Evolutionary conservation across 805 yeast species (phyloP), one percentile per base, ranked within the genome.

Genomic region (Nematodospora valgi): DNA sequence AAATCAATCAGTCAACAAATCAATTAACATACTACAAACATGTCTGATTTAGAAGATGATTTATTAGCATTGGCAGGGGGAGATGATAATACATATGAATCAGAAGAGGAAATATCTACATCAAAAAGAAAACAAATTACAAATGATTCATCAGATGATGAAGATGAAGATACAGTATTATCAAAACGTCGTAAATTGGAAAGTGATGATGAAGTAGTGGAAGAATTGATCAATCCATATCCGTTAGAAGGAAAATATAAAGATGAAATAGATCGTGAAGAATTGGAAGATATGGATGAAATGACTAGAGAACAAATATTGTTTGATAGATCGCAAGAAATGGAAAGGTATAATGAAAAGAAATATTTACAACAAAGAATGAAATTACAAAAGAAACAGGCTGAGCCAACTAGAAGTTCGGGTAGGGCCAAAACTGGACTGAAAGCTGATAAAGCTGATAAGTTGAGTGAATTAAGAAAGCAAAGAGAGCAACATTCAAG

Each of bases 31-130:
- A n/a, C n/a, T n/a, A n/a, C n/a, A n/a, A n/a, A n/a, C 9, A 85
- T 85, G 94, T 81, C 89, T 41, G 95, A 67, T 49, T 77, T 87
- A 54, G 97, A 89, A 57, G 98, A 91, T 58, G 98, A 93, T 74
- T 75, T 93, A 65, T 76, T 91, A 55, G 98, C 96, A 14, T 76
- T 93, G 51, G 98, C 98, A 34, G 98, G 94, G 41, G 54, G 56
- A 16, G 48, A 56, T 8, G 60, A 49, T 37, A 46, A 52, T n/a
- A 53, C 44, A 24, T 41, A 43, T 18, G 55, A 47, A 21, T 54
- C 61, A 54, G 32, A 64, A 54, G 14, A 70, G 62, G 40, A 23
- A 8, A 30, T 23, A 10, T n/a, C 23, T 10, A 34, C 31, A n/a
- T 11, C 27, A 4, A 38, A 35, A 19, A 6, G 20, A 11, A 25